Percentiles rank a stretch among this genome's conserved stretches.
Conservation (phyloP, 768 basidiomycete genomes). For the Phaeolepiota aurea region DNA sequence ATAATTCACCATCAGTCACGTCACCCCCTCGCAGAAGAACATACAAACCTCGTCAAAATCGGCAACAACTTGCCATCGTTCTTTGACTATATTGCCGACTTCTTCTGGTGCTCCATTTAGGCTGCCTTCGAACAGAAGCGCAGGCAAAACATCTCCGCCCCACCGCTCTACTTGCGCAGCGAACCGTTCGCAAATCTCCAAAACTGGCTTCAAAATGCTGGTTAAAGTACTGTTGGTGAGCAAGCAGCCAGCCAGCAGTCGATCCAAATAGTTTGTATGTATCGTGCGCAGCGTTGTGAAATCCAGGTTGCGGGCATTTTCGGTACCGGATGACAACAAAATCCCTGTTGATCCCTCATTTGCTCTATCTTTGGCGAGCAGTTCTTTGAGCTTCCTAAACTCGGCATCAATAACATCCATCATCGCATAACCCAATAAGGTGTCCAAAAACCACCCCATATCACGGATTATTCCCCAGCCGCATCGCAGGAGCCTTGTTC, state of each 20-base stretch:
- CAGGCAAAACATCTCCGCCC: slow-evolving; percentile 87
- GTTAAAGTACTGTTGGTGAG: slow-evolving; percentile 60
- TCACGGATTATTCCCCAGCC: slow-evolving; percentile 84
- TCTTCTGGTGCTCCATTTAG: slow-evolving; percentile 46
- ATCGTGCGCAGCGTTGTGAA: slow-evolving; percentile 81
- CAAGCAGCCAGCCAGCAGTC: slow-evolving; percentile 72
- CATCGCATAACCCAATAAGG: slow-evolving; percentile 78
- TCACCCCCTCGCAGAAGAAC: neutral
- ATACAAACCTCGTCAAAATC: slow-evolving; percentile 72
- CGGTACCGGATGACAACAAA: slow-evolving; percentile 4
- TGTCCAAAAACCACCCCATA: slow-evolving; percentile 91
- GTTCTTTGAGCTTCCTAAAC: slow-evolving; percentile 60
- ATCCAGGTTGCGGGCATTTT: slow-evolving; percentile 41
- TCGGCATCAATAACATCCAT: slow-evolving; percentile 86
- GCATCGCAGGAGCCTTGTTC: slow-evolving; percentile 60
- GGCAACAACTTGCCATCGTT: slow-evolving; percentile 57
- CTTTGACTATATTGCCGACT: slow-evolving; percentile 67
- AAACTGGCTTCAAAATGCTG: slow-evolving; percentile 56
- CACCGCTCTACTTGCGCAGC: slow-evolving; percentile 86
- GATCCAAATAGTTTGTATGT: slow-evolving; percentile 74
- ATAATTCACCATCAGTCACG: slow-evolving; percentile 1
- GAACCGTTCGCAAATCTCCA: slow-evolving; percentile 81
- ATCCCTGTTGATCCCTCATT: slow-evolving; percentile 8
- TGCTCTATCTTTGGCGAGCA: slow-evolving; percentile 31
- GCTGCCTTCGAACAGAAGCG: slow-evolving; percentile 75